Base-by-base conservation (phyloP, 129 eudicot genomes). In the Oenanthe sinensis region DNA sequence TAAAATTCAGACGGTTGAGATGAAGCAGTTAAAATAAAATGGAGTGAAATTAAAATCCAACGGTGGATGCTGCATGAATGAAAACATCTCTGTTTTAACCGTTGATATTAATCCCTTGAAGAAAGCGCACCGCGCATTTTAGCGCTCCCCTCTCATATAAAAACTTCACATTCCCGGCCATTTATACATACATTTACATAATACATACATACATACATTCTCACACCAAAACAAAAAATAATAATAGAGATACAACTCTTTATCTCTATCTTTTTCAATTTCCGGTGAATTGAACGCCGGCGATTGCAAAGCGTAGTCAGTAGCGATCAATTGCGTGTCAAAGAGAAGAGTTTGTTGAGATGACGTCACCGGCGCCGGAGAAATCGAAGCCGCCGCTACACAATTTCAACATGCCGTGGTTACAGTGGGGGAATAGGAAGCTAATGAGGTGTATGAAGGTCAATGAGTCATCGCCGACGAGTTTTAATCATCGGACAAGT, bases 351-450 rank as follows among this genome's bases (percentile, higher is more conserved):
- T 79, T 79, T 84, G 30, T 82, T 82, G 79, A 78, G 71, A 15
- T 73, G 77, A 86, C 85, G 79, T 83, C 77, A 43, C 84, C 83
- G 84, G 86, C 75, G 72, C 50, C 54, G 50, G 89, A 87, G 45
- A 85, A 91, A 85, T 83, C 89, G 81, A 89, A 84, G 74, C 85
- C 88, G 81, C 85, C 88, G 81, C 78, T 89, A 81, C 96, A 91
- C 79, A 91, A 91, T 85, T 91, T 91, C 82, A 85, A 84, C 62
- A 54, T 87, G 85, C 90, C 93, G 65, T 80, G 87, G 47, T 79
- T 91, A 80, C 87, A 86, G 83, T 91, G 97, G 96, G 96, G 96
- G n/a, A 87, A 82, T 45, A 93, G 89, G 86, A 86, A 80, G 80
- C 55, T 82, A 37, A 79, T 91, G 77, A 79, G 90, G 78, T 91